Evolutionary conservation across 2,329 filamentous ascomycete genomes (phyloP), one percentile per base, ranked within the genome.

Genomic region (Hortaea werneckii): DNA sequence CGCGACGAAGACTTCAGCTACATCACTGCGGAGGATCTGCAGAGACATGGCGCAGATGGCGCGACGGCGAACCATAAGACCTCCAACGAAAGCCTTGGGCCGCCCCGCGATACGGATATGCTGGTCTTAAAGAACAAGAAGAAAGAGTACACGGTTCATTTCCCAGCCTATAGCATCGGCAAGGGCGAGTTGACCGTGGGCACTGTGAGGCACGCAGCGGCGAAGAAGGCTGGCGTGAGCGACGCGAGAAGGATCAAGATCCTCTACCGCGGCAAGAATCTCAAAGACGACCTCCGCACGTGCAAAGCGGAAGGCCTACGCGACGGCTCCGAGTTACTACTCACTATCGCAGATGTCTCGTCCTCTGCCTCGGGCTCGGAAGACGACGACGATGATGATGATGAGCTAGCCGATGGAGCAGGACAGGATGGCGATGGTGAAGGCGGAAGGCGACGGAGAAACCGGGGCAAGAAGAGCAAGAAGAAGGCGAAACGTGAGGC

Each of bases 1-100:
- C 84, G 79, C 56, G 83, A 87, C 54, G 78, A 82, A 30, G 85
- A 89, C 67, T 90, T 81, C 64, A 83, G 79, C 61, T 89, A 90
- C 69, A 88, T 89, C 60, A 87, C 84, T n/a, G 80, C 81, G 28
- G 79, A 85, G 57, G 84, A 89, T 58, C 65, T 88, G 60, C 49
- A 54, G 61, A 52, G 63, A 64, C 59, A 60, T 59, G 37, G 26
- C 34, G 41, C 40, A 5, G 35, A 35, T 8, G 32, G 30, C 50
- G 61, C 54, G 50, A 52, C 55, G 55, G 52, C 37, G 43, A 44
- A 51, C 39, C 46, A 51, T 40, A 48, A 48, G 43, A 61, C 58
- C 62, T 58, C 65, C n/a, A 72, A 74, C 50, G 68, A 72, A 47
- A 49, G 62, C 58, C 37, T 67, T 60, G 52, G 66, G 63, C 51